These are phyloP conservation scores for Didymella exigua DNA, from an alignment of 2,329 filamentous ascomycete species.

Conservation along the genomic window DNA sequence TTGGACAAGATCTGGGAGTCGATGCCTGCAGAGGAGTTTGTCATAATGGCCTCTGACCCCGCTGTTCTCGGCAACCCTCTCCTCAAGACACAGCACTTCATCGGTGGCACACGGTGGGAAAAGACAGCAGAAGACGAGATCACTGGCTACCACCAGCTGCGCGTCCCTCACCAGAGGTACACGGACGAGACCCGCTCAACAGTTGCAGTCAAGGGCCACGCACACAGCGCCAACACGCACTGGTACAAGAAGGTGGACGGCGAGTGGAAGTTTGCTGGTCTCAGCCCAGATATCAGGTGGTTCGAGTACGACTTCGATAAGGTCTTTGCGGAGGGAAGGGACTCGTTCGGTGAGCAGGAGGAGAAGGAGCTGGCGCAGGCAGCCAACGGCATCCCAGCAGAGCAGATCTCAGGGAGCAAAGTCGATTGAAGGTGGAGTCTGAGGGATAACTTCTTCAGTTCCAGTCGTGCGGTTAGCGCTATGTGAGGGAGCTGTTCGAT, in stretches of 20 bases:
- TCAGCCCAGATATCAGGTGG: slow-evolving; percentile 61
- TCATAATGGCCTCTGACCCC: slow-evolving; percentile 59
- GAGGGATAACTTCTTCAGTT: not conserved
- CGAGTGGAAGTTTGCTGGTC: slow-evolving; percentile 63
- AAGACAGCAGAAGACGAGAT: slow-evolving; percentile 57
- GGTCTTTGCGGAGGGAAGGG: slow-evolving; percentile 57
- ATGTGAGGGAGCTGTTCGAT: slow-evolving; percentile 10
- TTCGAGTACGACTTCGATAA: slow-evolving; percentile 62
- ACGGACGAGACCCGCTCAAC: slow-evolving; percentile 54
- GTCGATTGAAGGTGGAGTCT: slow-evolving; percentile 5
- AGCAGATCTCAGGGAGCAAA: slow-evolving; percentile 15
- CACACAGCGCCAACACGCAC: slow-evolving; percentile 60
- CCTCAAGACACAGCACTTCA: slow-evolving; percentile 63
- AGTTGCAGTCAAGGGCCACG: slow-evolving; percentile 61
- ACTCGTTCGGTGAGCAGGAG: slow-evolving; percentile 53
- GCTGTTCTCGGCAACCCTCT: slow-evolving; percentile 60
- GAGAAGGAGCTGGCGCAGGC: slow-evolving; percentile 23
- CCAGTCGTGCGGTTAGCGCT: slow-evolving; percentile 12
- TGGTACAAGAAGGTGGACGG: slow-evolving; percentile 64
- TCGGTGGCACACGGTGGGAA: slow-evolving; percentile 60
- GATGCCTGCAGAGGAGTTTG: slow-evolving; percentile 61
- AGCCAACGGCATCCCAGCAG: slow-evolving; percentile 47
- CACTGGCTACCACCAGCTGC: slow-evolving; percentile 62
- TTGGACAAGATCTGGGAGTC: slow-evolving; percentile 61
- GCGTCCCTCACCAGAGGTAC: slow-evolving; percentile 64